Evolutionary conservation across 768 basidiomycete species (phyloP).

Genomic region (Lactarius sp.): DNA sequence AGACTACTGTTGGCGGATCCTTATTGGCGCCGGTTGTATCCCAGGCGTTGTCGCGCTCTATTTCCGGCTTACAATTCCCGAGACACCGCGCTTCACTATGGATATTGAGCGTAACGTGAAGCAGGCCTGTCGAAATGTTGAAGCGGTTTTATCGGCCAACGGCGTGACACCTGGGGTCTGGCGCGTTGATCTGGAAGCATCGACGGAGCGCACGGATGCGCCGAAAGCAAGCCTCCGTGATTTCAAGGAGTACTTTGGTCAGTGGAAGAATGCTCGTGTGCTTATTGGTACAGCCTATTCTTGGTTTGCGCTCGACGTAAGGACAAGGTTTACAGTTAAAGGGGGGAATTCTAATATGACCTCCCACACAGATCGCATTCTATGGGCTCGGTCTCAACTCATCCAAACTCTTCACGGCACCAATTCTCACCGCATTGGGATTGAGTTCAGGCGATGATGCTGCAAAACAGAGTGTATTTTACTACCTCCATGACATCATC

Average conservation of each 20-base stretch:
- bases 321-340: conserved; percentile 31
- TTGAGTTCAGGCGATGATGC: conserved; percentile 46
- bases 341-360: conserved; percentile 1
- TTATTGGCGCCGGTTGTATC: conserved; percentile 83
- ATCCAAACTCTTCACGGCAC: conserved; percentile 64
- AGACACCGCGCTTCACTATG: conserved; percentile 90
- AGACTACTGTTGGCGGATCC: conserved; percentile 79
- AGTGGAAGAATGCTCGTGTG: conserved; percentile 75
- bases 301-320: conserved; percentile 84
- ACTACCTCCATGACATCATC: conserved; percentile 56
- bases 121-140: conserved; percentile 70
- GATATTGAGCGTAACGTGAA: conserved; percentile 83
- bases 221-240: conserved; percentile 66
- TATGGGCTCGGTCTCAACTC: conserved; percentile 88
- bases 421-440: conserved; percentile 37
- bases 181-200: conserved; percentile 49
- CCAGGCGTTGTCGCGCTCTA: conserved; percentile 79
- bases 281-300: conserved; percentile 75
- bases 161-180: conserved; percentile 34
- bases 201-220: conserved; percentile 54
- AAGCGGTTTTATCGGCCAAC: conserved; percentile 50
- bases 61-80: conserved; percentile 92
- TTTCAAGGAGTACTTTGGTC: conserved; percentile 61
- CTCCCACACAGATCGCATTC: conserved; percentile 60
- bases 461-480: conserved; percentile 38